Evolutionary conservation across 1,139 yeast species (phyloP), one percentile per base, ranked within the genome.

Genomic region (Suhomyces anneliseae): DNA sequence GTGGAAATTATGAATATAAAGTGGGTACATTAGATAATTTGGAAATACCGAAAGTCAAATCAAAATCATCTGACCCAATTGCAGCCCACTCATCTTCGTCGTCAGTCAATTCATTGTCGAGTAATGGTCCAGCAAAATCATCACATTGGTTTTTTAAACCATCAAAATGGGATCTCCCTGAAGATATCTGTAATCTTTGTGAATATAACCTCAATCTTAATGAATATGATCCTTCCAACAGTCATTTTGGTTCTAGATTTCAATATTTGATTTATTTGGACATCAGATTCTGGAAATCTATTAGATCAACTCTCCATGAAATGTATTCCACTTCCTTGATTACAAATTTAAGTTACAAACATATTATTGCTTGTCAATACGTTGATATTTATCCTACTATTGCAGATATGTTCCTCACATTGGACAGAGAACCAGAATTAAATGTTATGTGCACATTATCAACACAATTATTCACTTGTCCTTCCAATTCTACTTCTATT

Each of bases 391-490:
- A 92, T 61, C 90, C 95, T 0, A 77, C 81, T 3, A 69, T 90
- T n/a, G 83, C 90, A 0, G 92, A 90, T 55, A 78, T 81, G 76
- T 90, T 80, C 62, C 77, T 85, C 49, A 74, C 79, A 0, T 76
- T 82, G 46, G 96, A 88, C 52, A 72, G 92, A 40, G 97, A 90
- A 51, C 95, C 96, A 0, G 97, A 92, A 55, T 74, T 81, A 52
- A 87, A 90, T 36, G 75, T 90, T 24, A 82, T 90, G 81, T 76
- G 85, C 34, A 77, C 84, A 8, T 61, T 93, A 19, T 87, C 97
- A 0, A 87, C 96, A 1, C 97, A 93, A 62, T 70, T 92, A 10
- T 90, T 90, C 61, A 90, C 96, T 1, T 85, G 95, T 42, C 93
- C 96, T 0, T 72, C 85, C 0, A 85, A 86, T 54, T 88, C 97